A percentile compares a stretch with the other conserved stretches of the same genome.
Evolutionary conservation across 176 grass and related monocot genomes (phyloP).

Genomic region (bread wheat (Triticum aestivum)): IWGSC_CS_RefSeq_v2.1 NC_057814.1:188209281-188209780

Average conservation of each 20-base stretch:
- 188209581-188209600: background rate
- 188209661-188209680: constrained; percentile 90
- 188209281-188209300: no score
- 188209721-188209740: background rate
- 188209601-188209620: background rate
- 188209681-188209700: constrained; percentile 43
- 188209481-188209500: constrained; percentile 48
- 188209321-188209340: no score
- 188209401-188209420: background rate
- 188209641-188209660: constrained; percentile 88
- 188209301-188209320: no score
- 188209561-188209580: background rate
- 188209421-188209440: background rate
- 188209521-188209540: constrained; percentile 39
- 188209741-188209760: background rate
- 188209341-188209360: no score
- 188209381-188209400: background rate
- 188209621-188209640: constrained; percentile 38
- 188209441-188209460: background rate
- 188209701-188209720: background rate
- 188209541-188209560: constrained; percentile 71
- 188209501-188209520: constrained; percentile 87
- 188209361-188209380: background rate
- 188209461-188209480: background rate
- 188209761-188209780: constrained; percentile 73